A percentile compares a stretch with the other conserved stretches of the same genome.
These are phyloP conservation scores for Podospora appendiculata DNA, from an alignment of 495 filamentous ascomycete species.

Conservation along the genomic window DNA sequence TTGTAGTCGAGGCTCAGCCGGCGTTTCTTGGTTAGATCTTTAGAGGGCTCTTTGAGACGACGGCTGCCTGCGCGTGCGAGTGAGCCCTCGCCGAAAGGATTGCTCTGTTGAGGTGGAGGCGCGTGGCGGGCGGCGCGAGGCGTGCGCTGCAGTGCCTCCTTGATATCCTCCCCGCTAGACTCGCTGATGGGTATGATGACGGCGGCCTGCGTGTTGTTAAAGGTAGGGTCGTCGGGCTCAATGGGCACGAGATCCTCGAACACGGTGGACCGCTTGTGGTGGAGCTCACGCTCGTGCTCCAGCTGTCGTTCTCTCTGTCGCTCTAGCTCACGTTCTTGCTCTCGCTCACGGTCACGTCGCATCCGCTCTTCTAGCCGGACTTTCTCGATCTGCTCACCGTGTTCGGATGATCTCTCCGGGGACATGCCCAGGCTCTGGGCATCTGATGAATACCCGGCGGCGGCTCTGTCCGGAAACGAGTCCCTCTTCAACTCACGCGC, in stretches of 20 bases:
- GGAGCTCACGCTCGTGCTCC: conserved; percentile 12
- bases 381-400: conserved; percentile 14
- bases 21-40: conserved; percentile 25
- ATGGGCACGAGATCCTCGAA: conserved; percentile 20
- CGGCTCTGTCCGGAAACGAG: conserved; percentile 12
- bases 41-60: conserved; percentile 14
- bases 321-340: conserved; percentile 12
- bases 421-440: conserved; percentile 17
- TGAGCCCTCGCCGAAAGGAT: conserved; percentile 4
- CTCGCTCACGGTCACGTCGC: conserved; percentile 15
- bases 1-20: conserved; percentile 44
- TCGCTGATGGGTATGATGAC: conserved; percentile 12
- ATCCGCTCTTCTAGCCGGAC: conserved; percentile 17
- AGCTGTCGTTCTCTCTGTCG: conserved; percentile 14
- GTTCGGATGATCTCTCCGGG: conserved; percentile 17
- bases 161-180: conserved; percentile 11
- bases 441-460: conserved; percentile 12
- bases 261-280: conserved; percentile 23
- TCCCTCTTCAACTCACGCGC: conserved; percentile 14
- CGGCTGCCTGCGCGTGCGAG: conserved; percentile 26
- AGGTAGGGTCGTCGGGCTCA: conserved; percentile 14
- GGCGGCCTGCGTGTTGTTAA: conserved; percentile 24
- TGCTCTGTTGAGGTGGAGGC: conserved; percentile 3
- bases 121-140: conserved; percentile 13
- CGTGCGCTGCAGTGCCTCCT: conserved; percentile 16